Base-by-base conservation (phyloP, 2,329 filamentous ascomycete genomes). In the Calonectria henricotiae region DNA sequence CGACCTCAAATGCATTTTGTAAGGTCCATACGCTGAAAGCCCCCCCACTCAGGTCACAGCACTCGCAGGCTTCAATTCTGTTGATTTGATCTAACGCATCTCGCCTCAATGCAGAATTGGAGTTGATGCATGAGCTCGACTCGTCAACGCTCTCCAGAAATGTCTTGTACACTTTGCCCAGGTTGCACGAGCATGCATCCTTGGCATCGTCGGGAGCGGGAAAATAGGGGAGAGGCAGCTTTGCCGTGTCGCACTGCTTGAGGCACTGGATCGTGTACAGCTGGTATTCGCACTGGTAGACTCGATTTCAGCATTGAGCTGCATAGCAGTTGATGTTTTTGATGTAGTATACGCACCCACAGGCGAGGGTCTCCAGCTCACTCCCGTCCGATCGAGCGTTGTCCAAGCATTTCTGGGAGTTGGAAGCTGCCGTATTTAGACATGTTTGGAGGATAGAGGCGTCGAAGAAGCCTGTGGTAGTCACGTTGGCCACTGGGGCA, bases 231-330 rank as follows among this genome's bases (percentile, higher is more conserved):
- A 83, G 79, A 13, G 79, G 77, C 30, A 70, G 64, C 44, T 80
- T 79, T 25, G 70, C 68, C 20, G 75, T 76, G 27, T 79, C 76
- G 68, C 81, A 83, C 23, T 78, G 63, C 27, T 73, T 64, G 61
- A 83, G 76, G 68, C 82, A 83, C 63, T 79, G 73, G 32, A 81
- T 72, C 20, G 82, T 76, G 73, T 82, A 82, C 43, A 80, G 74
- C 71, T 83, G 81, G 66, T 83, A 83, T 73, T 82, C 80, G 73
- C 81, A 83, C 44, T 81, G 81, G 72, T 80, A 83, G 58, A 82
- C 81, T 67, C 80, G 77, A 68, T 83, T 83, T 82, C 82, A 83
- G 74, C 81, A 83, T 25, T 75, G 74, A 30, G 79, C 72, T 2
- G 81, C 78, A 76, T 82, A 82, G 76, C 82, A 82, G 65, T 83